Evolutionary conservation across 257 asterid genomes (phyloP).

Genomic region (Ballota nigra): DNA sequence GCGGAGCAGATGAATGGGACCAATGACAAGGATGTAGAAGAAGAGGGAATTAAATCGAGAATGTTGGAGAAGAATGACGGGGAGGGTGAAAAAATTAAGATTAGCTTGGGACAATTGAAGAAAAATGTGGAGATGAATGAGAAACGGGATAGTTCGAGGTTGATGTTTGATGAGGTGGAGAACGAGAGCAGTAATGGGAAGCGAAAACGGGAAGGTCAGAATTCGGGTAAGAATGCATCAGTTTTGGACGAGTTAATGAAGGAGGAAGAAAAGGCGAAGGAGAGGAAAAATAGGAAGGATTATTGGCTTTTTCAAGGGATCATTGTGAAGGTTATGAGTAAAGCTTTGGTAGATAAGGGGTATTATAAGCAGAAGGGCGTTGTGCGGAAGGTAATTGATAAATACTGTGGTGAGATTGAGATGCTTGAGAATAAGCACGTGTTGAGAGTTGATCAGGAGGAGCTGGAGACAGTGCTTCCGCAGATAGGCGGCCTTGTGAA

Average conservation of each 20-base stretch:
- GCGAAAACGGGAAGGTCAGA: constrained; percentile 35
- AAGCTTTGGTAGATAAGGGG: constrained; percentile 74
- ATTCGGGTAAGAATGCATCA: constrained; percentile 37
- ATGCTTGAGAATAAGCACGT: constrained; percentile 90
- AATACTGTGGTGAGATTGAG: constrained; percentile 85
- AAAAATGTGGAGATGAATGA: constrained; percentile 35
- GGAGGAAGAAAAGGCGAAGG: constrained; percentile 85
- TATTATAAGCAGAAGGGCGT: constrained; percentile 90
- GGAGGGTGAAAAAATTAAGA: constrained; percentile 59
- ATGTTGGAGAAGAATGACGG: constrained; percentile 49
- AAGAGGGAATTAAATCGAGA: constrained; percentile 34
- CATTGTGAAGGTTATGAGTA: constrained; percentile 86
- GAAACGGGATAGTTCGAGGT: constrained; percentile 44
- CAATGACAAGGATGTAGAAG: constrained; percentile 23
- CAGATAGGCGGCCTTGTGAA: constrained; percentile 90
- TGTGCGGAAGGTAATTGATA: constrained; percentile 71
- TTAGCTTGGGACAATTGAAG: constrained; percentile 54
- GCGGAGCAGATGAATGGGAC: constrained; percentile 50
- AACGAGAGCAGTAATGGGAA: constrained; percentile 39
- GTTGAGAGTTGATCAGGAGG: constrained; percentile 85
- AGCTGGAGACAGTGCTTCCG: constrained; percentile 93
- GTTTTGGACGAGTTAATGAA: constrained; percentile 78
- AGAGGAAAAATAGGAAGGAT: constrained; percentile 80
- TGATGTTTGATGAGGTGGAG: constrained; percentile 58
- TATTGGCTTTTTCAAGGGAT: constrained; percentile 90